These are phyloP conservation scores for Leccinum sublutescens DNA, from an alignment of 768 basidiomycete species.

Conservation along the genomic window DNA sequence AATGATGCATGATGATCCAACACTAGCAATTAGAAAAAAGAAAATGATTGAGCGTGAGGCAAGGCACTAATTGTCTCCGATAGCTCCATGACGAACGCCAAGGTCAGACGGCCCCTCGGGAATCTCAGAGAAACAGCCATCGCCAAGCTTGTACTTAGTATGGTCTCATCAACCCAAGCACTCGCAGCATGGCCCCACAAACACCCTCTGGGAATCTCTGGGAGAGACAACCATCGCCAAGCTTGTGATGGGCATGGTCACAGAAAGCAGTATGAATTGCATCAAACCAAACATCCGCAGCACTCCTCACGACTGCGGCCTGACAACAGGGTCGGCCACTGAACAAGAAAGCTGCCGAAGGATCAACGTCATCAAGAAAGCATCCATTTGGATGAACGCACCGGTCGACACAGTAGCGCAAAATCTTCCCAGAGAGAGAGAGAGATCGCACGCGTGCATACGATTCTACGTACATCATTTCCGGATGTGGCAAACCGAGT, in stretches of 20 bases:
- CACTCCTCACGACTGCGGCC: constrained; percentile 46
- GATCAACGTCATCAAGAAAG: background rate
- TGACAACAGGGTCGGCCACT: constrained; percentile 71
- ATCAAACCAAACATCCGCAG: constrained; percentile 65
- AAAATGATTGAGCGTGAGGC: background rate
- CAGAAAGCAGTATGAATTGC: background rate
- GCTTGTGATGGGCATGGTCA: too few species aligned
- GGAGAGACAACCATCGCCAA: background rate
- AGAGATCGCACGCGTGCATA: constrained; percentile 84
- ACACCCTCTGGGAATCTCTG: constrained; percentile 1
- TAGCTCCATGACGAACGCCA: background rate
- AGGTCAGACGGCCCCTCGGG: background rate
- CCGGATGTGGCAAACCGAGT: constrained; percentile 67
- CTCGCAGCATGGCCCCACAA: constrained; percentile 40
- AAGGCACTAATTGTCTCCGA: background rate
- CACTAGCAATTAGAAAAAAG: background rate
- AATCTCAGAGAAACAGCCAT: background rate
- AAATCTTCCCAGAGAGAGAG: constrained; percentile 80
- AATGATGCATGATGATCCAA: background rate
- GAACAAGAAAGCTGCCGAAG: constrained; percentile 71
- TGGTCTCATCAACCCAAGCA: constrained; percentile 55
- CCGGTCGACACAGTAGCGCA: constrained; percentile 83
- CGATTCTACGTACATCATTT: constrained; percentile 86
- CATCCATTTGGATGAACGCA: constrained; percentile 57
- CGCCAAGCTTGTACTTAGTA: background rate